phyloP scores from a whole-genome alignment of 306 rosid species.

The Lagenaria siceraria region DNA sequence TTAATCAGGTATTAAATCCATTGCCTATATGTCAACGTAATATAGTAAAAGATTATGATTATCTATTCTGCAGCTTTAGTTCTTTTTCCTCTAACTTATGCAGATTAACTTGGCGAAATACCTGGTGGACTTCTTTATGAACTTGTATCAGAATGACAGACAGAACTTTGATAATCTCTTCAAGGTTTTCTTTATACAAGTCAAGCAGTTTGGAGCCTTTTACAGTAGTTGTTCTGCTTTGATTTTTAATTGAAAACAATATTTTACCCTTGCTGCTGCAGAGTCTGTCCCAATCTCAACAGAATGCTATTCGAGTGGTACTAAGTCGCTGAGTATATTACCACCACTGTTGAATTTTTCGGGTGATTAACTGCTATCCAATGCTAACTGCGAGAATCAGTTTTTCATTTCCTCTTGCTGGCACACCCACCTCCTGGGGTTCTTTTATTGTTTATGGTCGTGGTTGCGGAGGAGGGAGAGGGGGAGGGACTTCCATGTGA shows the following conservation, averaged over 20 bases:
- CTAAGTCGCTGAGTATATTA: conserved; percentile 25
- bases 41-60: neutral
- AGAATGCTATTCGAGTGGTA: conserved; percentile 44
- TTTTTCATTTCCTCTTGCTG: neutral
- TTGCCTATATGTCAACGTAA: neutral
- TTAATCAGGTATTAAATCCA: conserved; percentile 48
- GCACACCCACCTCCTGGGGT: neutral
- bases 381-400: neutral
- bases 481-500: conserved; percentile 11
- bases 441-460: neutral
- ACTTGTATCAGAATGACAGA: conserved; percentile 47
- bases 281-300: conserved; percentile 59
- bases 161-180: conserved; percentile 49
- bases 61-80: neutral
- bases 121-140: conserved; percentile 53
- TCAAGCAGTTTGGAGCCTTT: neutral
- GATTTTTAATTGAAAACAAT: neutral
- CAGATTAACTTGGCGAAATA: conserved; percentile 71
- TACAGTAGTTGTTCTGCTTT: neutral
- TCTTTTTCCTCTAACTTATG: neutral
- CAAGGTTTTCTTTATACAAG: conserved; percentile 29
- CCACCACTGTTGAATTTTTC: neutral
- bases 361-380: neutral
- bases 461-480: neutral
- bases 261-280: conserved; percentile 25